Evolutionary conservation across 345 rosid species (phyloP).

Genomic region (Stellera chamaejasme): DNA sequence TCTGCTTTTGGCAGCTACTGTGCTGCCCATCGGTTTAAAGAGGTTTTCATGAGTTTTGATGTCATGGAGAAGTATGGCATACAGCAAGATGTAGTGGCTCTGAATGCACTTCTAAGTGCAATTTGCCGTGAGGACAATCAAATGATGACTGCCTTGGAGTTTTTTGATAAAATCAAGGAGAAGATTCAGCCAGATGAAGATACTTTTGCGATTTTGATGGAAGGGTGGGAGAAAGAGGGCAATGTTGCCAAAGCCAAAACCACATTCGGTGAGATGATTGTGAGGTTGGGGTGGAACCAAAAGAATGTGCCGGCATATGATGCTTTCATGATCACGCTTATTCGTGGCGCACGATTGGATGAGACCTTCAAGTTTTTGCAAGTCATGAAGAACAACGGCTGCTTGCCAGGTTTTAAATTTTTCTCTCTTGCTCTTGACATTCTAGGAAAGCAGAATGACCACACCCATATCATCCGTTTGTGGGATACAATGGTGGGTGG

Average conservation of each 20-base stretch:
- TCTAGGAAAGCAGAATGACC: slow-evolving; percentile 32
- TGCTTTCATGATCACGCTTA: slow-evolving; percentile 29
- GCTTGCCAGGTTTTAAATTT: slow-evolving; percentile 47
- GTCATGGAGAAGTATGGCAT: slow-evolving; percentile 45
- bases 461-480: slow-evolving; percentile 14
- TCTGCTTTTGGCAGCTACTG: slow-evolving; percentile 41
- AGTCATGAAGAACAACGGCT: slow-evolving; percentile 37
- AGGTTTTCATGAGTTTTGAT: slow-evolving; percentile 46
- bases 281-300: slow-evolving; percentile 30
- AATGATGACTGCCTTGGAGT: slow-evolving; percentile 27
- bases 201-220: slow-evolving; percentile 39
- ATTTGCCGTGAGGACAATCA: slow-evolving; percentile 31
- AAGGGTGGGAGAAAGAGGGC: slow-evolving; percentile 60
- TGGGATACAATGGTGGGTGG: slow-evolving; percentile 38
- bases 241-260: slow-evolving; percentile 37
- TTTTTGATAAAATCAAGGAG: slow-evolving; percentile 28
- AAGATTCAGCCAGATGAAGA: slow-evolving; percentile 39
- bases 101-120: slow-evolving; percentile 45
- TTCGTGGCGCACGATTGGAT: slow-evolving; percentile 19
- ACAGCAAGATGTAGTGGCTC: slow-evolving; percentile 32
- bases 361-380: slow-evolving; percentile 37
- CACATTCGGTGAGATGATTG: slow-evolving; percentile 43
- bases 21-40: slow-evolving; percentile 23
- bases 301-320: slow-evolving; percentile 25
- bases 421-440: slow-evolving; percentile 37